These are phyloP conservation scores for Debaryomyces tyrocola DNA, from an alignment of 805 yeast genomes.

Conservation along the genomic window DNA sequence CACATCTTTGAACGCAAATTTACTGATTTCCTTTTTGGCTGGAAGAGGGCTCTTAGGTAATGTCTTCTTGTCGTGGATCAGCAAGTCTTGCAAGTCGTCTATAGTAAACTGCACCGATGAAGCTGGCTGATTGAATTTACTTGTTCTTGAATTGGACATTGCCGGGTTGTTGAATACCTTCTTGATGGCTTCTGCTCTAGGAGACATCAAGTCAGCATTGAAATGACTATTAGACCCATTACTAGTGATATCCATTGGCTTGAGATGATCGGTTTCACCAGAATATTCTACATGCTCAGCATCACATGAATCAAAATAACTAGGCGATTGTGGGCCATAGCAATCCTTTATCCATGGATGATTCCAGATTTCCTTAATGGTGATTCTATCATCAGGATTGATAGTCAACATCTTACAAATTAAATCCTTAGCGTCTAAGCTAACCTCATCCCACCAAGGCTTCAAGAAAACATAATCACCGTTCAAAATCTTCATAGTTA, in stretches of 20 bases:
- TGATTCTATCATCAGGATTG: constrained; percentile 66
- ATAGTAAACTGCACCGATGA: constrained; percentile 18
- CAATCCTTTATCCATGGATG: constrained; percentile 65
- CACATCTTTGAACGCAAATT: constrained; percentile 31
- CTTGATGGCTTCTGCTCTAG: constrained; percentile 40
- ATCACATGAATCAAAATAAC: constrained; percentile 4
- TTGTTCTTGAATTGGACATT: constrained; percentile 22
- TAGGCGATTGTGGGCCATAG: not conserved
- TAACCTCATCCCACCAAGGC: constrained; percentile 91
- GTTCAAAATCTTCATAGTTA: constrained; percentile 65
- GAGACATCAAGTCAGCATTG: constrained; percentile 20
- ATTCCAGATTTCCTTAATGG: constrained; percentile 61
- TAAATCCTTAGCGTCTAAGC: constrained; percentile 66
- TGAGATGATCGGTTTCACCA: not conserved
- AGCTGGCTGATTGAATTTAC: not conserved
- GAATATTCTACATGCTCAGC: constrained; percentile 13
- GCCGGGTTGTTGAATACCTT: constrained; percentile 45
- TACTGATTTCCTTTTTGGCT: constrained; percentile 20
- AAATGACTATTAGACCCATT: not conserved
- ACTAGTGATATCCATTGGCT: not conserved
- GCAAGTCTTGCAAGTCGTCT: not conserved
- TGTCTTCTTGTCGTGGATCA: not conserved
- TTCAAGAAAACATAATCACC: constrained; percentile 73
- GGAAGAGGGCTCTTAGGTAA: constrained; percentile 47
- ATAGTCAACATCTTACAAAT: constrained; percentile 66